A percentile compares a stretch with the other conserved stretches of the same genome.
Evolutionary conservation across 768 basidiomycete species (phyloP).

Genomic region (Pleurotus sapidus): DNA sequence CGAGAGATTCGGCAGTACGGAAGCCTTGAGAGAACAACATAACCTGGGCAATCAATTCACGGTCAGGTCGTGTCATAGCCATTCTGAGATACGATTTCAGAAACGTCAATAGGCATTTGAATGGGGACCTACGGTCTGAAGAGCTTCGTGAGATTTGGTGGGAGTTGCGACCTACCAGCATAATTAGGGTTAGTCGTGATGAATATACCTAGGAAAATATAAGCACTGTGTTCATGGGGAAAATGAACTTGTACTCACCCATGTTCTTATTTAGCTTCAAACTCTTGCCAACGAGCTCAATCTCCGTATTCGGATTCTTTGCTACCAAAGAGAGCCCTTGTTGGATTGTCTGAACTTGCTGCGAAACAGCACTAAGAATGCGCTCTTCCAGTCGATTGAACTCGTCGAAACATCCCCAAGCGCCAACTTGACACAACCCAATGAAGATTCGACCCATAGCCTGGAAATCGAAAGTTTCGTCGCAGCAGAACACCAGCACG

Average conservation of each 20-base stretch:
- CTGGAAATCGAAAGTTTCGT: slow-evolving; percentile 99
- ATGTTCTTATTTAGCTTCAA: slow-evolving; percentile 94
- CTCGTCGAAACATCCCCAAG: slow-evolving; percentile 98
- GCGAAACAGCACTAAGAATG: slow-evolving; percentile 96
- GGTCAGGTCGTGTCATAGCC: slow-evolving; percentile 98
- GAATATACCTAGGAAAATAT: slow-evolving; percentile 69
- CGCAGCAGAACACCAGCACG: slow-evolving; percentile 99
- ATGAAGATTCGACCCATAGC: slow-evolving; percentile 99
- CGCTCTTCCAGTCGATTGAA: slow-evolving; percentile 98
- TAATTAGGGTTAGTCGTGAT: slow-evolving; percentile 99
- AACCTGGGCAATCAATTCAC: slow-evolving; percentile 98
- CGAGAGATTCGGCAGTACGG: slow-evolving; percentile 95
- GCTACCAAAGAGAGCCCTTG: slow-evolving; percentile 85
- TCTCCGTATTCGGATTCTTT: slow-evolving; percentile 85
- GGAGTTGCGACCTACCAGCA: slow-evolving; percentile 90
- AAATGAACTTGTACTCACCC: slow-evolving; percentile 39
- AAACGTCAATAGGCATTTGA: not conserved
- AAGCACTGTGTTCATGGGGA: slow-evolving; percentile 8
- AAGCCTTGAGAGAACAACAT: slow-evolving; percentile 99
- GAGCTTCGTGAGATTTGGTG: slow-evolving; percentile 86
- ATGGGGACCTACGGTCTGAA: slow-evolving; percentile 78
- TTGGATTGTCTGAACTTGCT: slow-evolving; percentile 98
- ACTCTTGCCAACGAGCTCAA: slow-evolving; percentile 93
- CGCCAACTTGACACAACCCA: slow-evolving; percentile 97
- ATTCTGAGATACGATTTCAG: slow-evolving; percentile 52